Evolutionary conservation across 2,329 filamentous ascomycete genomes (phyloP), one percentile per base, ranked within the genome.

Genomic region (Metarhizium album): DNA sequence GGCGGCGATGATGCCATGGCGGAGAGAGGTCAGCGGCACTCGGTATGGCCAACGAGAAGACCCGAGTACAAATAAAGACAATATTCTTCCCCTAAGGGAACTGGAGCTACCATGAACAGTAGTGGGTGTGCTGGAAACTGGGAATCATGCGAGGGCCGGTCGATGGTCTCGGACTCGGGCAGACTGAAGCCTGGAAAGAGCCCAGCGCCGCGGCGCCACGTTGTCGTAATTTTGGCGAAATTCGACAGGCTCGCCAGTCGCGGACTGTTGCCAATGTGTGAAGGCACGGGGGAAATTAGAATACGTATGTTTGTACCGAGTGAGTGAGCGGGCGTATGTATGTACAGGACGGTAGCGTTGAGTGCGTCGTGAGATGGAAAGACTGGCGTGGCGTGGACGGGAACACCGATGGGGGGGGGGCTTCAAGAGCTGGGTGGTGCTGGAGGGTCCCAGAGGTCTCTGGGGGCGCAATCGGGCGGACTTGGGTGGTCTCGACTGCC

Each of bases 1-100:
- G 85, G 85, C 68, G 83, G 84, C 67, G 84, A 86, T 67, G 74
- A 75, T 62, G 82, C 79, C 83, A 86, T 86, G 59, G 59, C 61
- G 59, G 54, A 57, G 16, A 40, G 37, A 20, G 37, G 7, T 37
- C n/a, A n/a, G 11, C 4, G 8, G 11, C 9, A 40, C 35, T 16
- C 13, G 52, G 59, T 53, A 47, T 18, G 38, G 31, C 48, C 47
- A 47, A 47, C 27, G 45, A 38, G 16, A 31, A 37, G 42, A 16
- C 31, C 20, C 27, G 29, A 31, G 45, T 23, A 24, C 27, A 37
- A 31, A 46, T 23, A 24, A 46, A 42, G 31, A 48, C 23, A 22
- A 47, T 47, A 48, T 42, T 49, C 27, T 9, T 31, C 16, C 20
- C 23, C 49, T 23, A 33, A 22, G n/a, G 27, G 47, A 49, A 8